Evolutionary conservation across 306 rosid species (phyloP), one percentile per base, ranked within the genome.

Genomic region (Castanea mollissima): DNA sequence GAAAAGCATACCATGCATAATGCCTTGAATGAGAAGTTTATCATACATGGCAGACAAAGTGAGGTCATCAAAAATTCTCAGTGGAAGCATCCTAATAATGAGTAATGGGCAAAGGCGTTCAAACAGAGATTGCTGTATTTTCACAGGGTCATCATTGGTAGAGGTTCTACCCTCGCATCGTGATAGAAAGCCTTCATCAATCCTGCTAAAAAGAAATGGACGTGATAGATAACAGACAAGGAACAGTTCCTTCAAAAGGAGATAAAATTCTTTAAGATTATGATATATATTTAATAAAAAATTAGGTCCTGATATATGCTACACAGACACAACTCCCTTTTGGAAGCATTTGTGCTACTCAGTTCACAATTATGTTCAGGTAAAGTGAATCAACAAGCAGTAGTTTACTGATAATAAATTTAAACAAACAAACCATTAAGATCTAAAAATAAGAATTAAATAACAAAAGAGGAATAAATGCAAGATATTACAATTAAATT

Each of bases 101-200:
- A 95, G 97, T 83, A 92, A 77, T 1, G 99, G 97, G 87, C 97
- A 94, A 74, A 94, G 94, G 78, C 82, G 97, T 85, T 91, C 94
- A 83, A 94, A 94, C 62, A 94, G 84, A 58, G 85, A 73, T 73
- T 74, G 91, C 75, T 87, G 97, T 89, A 90, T 80, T 78, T 80
- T 82, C 72, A 75, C 80, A 29, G 85, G 83, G 89, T 90, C 91
- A 18, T 89, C 91, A 79, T 76, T 72, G 25, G 84, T 69, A 76
- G 79, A 69, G 76, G 85, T 85, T 85, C 89, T 78, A 55, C 71
- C 74, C 79, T 82, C 91, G 86, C 83, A 82, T 82, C 79, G 82
- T 46, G 82, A 80, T 79, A 85, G 82, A 84, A 83, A 91, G 83
- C 84, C 84, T 84, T 59, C 90, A 83, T 86, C 90, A 81, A 91